Base-by-base conservation (phyloP, 306 rosid genomes). In the Carpinus fangiana region DNA sequence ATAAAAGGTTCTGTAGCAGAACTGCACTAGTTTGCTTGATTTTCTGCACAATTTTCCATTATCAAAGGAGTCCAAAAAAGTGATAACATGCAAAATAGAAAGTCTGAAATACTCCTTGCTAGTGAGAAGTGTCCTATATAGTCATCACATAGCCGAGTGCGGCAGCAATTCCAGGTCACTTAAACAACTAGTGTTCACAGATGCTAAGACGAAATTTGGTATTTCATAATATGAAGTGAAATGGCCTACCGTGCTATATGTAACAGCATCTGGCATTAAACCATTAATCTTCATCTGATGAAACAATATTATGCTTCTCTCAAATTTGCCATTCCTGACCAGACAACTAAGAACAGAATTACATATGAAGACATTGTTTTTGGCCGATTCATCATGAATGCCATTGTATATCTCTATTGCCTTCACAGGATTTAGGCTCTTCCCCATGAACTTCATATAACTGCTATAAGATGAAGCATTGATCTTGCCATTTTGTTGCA, bases 171-270 rank as follows among this genome's bases (percentile, higher is more conserved):
- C 72, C 66, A 9, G 46, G 73, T 50, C n/a, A 26, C 31, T 45
- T 16, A 70, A 78, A 73, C 18, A 52, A 46, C 43, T 66, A 12
- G 62, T 41, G 18, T 6, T 67, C 46, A 67, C 57, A 78, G 6
- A 74, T 77, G 62, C 10, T 65, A 47, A 3, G 17, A n/a, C 26
- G 50, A 14, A 65, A 31, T 3, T 16, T 36, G 14, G 79, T 10
- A 16, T 50, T 62, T 23, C 73, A 59, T 6, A 59, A 52, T 77
- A 73, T 23, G 46, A 43, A 82, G 54, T 69, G 71, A 74, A 64
- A 41, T 62, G 57, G 20, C 91, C 85, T 90, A 94, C 98, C 77
- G 89, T 89, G 84, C 92, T 94, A 82, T 92, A 92, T n/a, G 98
- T 92, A 70, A 94, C 87, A 78, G 70, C 81, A 90, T 92, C 97